Conservation (phyloP, 345 rosid genomes). For the Rhodomyrtus tomentosa region DNA sequence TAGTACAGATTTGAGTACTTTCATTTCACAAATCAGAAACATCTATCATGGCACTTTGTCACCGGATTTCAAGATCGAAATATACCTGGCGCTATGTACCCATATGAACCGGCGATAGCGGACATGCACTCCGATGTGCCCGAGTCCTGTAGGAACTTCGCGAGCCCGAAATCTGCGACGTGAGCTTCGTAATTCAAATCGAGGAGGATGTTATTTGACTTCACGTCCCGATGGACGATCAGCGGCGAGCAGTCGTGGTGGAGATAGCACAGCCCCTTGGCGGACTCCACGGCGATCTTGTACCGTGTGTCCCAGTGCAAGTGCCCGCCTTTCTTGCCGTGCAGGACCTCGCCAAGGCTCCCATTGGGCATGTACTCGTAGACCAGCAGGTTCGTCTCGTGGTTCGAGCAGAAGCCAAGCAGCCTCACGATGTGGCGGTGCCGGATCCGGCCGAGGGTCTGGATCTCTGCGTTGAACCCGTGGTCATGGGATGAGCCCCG, state of each 20-base stretch:
- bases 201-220: slow-evolving; percentile 40
- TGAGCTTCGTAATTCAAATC: slow-evolving; percentile 38
- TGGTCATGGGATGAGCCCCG: slow-evolving; percentile 41
- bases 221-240: slow-evolving; percentile 42
- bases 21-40: neutral
- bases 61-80: neutral
- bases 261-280: slow-evolving; percentile 43
- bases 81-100: slow-evolving; percentile 40
- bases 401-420: slow-evolving; percentile 39
- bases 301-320: slow-evolving; percentile 40
- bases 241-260: slow-evolving; percentile 48
- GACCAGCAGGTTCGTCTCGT: slow-evolving; percentile 41
- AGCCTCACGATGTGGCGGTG: slow-evolving; percentile 42
- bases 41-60: neutral
- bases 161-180: slow-evolving; percentile 48
- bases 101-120: slow-evolving; percentile 46
- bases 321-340: slow-evolving; percentile 50
- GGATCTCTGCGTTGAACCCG: slow-evolving; percentile 47
- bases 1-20: neutral
- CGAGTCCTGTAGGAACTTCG: slow-evolving; percentile 42
- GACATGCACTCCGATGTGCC: slow-evolving; percentile 51
- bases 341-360: slow-evolving; percentile 47
- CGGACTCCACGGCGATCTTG: slow-evolving; percentile 38
- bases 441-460: slow-evolving; percentile 38
- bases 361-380: slow-evolving; percentile 49